Percentiles rank a stretch among this genome's conserved stretches.
Conservation (phyloP, 179 eudicot genomes). For the Beta macrorhiza region DNA sequence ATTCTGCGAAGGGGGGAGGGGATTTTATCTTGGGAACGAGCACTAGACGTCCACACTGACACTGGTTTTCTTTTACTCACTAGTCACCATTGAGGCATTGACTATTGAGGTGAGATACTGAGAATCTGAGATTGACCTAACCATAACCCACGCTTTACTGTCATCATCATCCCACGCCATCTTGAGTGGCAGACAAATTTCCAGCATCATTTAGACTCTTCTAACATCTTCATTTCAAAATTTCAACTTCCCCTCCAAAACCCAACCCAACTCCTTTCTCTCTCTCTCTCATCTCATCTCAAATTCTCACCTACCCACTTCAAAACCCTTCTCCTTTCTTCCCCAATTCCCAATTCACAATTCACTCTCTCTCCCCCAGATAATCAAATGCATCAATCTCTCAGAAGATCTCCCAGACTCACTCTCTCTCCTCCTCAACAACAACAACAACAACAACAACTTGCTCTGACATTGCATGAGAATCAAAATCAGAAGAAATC, state of each 20-base stretch:
- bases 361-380: not conserved
- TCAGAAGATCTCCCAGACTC: slow-evolving; percentile 22
- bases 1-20: too few relatives aligned
- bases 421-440: slow-evolving; percentile 4
- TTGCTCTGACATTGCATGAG: not conserved
- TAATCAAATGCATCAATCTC: not conserved
- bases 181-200: not conserved
- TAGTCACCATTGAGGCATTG: too few relatives aligned
- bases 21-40: too few relatives aligned
- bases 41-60: too few relatives aligned
- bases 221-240: not conserved
- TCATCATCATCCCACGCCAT: not conserved
- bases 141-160: not conserved
- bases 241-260: not conserved
- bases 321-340: not conserved
- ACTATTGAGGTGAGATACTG: too few relatives aligned
- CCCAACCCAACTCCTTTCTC: too few relatives aligned
- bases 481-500: not conserved
- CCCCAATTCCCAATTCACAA: too few relatives aligned
- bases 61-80: too few relatives aligned
- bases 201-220: not conserved
- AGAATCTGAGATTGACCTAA: too few relatives aligned
- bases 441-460: not conserved
- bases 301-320: not conserved
- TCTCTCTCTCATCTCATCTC: too few relatives aligned